A percentile compares a stretch with the other conserved stretches of the same genome.
These are phyloP conservation scores for Puccinia triticina DNA, from an alignment of 1,284 basidiomycete species.

Conservation along the genomic window DNA sequence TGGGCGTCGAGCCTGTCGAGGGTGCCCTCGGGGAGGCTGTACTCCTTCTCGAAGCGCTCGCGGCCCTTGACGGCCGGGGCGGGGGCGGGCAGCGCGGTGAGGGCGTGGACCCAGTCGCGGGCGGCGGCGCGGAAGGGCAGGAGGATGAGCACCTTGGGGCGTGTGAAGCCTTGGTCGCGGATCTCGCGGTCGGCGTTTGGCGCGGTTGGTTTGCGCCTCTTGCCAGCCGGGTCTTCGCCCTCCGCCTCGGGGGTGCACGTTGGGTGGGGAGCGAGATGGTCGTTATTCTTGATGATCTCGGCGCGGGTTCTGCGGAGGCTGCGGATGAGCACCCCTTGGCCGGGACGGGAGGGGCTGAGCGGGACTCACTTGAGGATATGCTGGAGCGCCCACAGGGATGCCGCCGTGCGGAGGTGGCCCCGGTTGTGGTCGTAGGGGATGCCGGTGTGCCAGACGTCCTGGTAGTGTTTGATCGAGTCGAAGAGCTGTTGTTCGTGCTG, in stretches of 20 bases:
- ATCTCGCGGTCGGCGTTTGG: slow-evolving; percentile 62
- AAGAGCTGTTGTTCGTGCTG: not conserved
- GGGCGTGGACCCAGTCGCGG: slow-evolving; percentile 70
- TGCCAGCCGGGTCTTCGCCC: not conserved
- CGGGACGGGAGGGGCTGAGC: not conserved
- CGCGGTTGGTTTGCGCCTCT: not conserved
- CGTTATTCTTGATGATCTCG: slow-evolving; percentile 89
- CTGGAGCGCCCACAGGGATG: slow-evolving; percentile 26
- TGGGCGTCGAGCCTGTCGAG: slow-evolving; percentile 74
- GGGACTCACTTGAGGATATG: slow-evolving; percentile 51
- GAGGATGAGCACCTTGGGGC: slow-evolving; percentile 88
- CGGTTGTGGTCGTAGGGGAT: slow-evolving; percentile 36
- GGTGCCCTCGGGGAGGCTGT: slow-evolving; percentile 75
- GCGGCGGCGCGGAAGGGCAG: slow-evolving; percentile 90
- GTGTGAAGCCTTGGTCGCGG: slow-evolving; percentile 95
- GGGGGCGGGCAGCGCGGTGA: slow-evolving; percentile 67
- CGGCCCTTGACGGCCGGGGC: slow-evolving; percentile 81
- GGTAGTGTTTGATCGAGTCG: not conserved
- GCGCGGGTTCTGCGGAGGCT: slow-evolving; percentile 75
- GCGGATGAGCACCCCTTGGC: slow-evolving; percentile 55
- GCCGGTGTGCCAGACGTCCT: slow-evolving; percentile 24
- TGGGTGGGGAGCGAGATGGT: slow-evolving; percentile 72
- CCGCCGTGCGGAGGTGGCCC: not conserved
- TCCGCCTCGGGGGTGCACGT: slow-evolving; percentile 62
- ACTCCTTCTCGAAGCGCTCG: slow-evolving; percentile 78